These are phyloP conservation scores for Poa pratensis DNA, from an alignment of 176 grass and related monocot genomes.

Conservation along the genomic window DNA sequence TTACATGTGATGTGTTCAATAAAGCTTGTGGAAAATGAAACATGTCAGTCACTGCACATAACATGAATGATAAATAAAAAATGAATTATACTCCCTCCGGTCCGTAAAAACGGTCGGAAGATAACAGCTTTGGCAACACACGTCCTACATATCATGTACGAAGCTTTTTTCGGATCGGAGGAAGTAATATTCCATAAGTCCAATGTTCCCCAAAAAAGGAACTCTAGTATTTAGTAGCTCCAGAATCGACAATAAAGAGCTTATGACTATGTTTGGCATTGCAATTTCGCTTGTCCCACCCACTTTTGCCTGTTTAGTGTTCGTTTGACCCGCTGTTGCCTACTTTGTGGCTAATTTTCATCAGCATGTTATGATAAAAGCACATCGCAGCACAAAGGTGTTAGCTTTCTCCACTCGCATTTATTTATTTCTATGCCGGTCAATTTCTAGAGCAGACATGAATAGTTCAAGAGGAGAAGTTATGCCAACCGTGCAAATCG, in stretches of 20 bases:
- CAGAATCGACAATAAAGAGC: background rate
- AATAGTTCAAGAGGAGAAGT: slow-evolving; percentile 8
- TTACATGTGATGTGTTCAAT: background rate
- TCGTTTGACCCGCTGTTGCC: background rate
- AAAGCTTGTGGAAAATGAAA: slow-evolving; percentile 14
- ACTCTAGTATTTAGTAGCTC: background rate
- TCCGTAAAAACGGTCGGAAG: no score
- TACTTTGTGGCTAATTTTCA: background rate
- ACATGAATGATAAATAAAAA: background rate
- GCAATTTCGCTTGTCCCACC: background rate
- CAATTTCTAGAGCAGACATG: background rate
- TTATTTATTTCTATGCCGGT: background rate
- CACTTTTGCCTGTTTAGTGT: background rate
- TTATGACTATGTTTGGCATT: background rate
- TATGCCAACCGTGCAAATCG: slow-evolving; percentile 67
- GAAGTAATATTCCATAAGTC: background rate
- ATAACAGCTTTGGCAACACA: no score
- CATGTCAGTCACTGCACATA: background rate
- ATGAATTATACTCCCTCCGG: background rate
- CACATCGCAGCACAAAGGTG: background rate
- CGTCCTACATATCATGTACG: no score
- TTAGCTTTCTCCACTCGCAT: background rate
- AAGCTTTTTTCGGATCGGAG: no score
- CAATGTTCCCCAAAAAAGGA: background rate
- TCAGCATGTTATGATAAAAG: background rate